Evolutionary conservation across 495 filamentous ascomycete genomes (phyloP).

Genomic region (Tuber microsphaerosporum): DNA sequence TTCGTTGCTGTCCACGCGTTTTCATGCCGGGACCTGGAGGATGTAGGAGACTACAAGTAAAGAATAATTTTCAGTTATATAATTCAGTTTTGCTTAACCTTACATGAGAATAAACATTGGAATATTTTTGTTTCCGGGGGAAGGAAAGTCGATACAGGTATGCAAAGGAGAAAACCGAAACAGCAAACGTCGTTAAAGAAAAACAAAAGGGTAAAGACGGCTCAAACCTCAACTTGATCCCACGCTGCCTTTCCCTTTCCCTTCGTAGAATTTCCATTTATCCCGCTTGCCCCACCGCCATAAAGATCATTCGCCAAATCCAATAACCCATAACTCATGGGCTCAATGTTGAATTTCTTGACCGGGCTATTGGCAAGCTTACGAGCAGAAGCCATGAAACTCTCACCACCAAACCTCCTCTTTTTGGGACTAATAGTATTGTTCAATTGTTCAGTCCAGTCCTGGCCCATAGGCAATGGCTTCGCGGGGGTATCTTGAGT

Average conservation of each 20-base stretch:
- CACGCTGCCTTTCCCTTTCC: constrained; percentile 50
- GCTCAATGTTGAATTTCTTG: constrained; percentile 32
- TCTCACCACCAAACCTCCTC: constrained; percentile 38
- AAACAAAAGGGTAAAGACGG: constrained; percentile 44
- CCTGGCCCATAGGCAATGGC: constrained; percentile 48
- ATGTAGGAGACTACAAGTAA: constrained; percentile 67
- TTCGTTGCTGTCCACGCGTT: constrained; percentile 16
- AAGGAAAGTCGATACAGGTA: constrained; percentile 39
- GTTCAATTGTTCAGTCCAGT: constrained; percentile 88
- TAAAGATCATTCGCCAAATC: constrained; percentile 41
- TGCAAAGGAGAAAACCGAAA: constrained; percentile 29
- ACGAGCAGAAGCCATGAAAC: constrained; percentile 33
- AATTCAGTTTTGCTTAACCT: constrained; percentile 44
- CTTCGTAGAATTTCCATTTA: constrained; percentile 43
- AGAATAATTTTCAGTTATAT: constrained; percentile 47
- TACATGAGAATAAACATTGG: constrained; percentile 47
- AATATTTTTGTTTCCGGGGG: constrained; percentile 23
- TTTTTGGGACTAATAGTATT: constrained; percentile 75
- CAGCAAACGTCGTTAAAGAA: constrained; percentile 36
- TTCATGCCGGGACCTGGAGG: constrained; percentile 19
- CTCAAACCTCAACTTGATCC: constrained; percentile 69
- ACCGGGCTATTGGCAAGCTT: constrained; percentile 24
- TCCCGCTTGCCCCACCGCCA: constrained; percentile 18
- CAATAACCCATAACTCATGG: constrained; percentile 38
- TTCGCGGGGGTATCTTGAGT: constrained; percentile 34